A percentile compares a stretch with the other conserved stretches of the same genome.
These are phyloP conservation scores for Magnusiomyces suaveolens DNA, from an alignment of 1,139 yeast species.

Conservation along the genomic window DNA sequence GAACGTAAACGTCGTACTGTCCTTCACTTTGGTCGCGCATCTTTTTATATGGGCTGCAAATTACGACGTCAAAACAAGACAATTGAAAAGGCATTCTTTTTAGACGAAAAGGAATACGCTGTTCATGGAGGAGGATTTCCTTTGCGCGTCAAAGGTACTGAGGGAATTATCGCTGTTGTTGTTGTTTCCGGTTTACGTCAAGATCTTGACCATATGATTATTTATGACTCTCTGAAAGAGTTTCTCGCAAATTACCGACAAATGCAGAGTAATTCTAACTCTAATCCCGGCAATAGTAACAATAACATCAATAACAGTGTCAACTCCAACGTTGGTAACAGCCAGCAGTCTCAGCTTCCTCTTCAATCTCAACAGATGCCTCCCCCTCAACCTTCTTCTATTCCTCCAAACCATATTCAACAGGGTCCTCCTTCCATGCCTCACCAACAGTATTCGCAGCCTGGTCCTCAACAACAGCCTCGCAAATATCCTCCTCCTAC, in stretches of 20 bases:
- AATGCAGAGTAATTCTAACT: too few species aligned
- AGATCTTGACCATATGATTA: slow-evolving; percentile 26
- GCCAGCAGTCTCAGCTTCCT: too few species aligned
- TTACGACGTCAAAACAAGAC: slow-evolving; percentile 24
- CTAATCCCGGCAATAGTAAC: background rate
- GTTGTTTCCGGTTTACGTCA: slow-evolving; percentile 27
- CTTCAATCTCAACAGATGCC: background rate
- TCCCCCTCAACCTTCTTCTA: background rate
- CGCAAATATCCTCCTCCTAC: background rate
- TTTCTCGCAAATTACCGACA: background rate
- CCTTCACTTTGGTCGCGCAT: slow-evolving; percentile 44
- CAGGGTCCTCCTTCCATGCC: background rate
- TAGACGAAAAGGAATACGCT: slow-evolving; percentile 42
- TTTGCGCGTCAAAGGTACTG: background rate
- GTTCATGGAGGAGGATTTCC: slow-evolving; percentile 48
- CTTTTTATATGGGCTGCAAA: slow-evolving; percentile 47
- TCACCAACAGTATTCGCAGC: slow-evolving; percentile 1
- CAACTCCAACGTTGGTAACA: background rate
- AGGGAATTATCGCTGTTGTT: slow-evolving; percentile 39
- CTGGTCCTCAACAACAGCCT: slow-evolving; percentile 1
- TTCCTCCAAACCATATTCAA: background rate
- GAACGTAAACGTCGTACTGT: slow-evolving; percentile 46
- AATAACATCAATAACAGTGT: slow-evolving; percentile 2
- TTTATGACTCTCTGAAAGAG: background rate
- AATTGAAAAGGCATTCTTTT: slow-evolving; percentile 34